Conservation (phyloP, 805 yeast genomes). For the Wickerhamiella spandovensis region DNA sequence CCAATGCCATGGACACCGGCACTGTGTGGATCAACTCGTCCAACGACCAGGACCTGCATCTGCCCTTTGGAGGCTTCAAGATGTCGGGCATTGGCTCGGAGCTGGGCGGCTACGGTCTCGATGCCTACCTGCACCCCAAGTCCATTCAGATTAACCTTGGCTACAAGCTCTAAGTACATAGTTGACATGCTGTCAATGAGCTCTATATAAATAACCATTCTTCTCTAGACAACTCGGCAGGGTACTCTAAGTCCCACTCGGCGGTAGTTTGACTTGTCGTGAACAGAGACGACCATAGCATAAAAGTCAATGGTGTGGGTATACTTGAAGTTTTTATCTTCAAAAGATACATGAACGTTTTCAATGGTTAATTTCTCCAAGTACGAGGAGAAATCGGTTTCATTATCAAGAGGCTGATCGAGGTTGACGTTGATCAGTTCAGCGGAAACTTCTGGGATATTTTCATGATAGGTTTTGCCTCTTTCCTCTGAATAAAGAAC, state of each 20-base stretch:
- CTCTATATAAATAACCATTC: background rate
- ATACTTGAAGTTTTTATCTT: background rate
- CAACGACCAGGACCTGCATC: constrained; percentile 73
- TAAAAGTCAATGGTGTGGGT: background rate
- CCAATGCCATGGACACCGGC: constrained; percentile 70
- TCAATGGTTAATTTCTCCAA: background rate
- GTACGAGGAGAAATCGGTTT: background rate
- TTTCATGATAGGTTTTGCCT: background rate
- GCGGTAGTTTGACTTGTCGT: background rate
- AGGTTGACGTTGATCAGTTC: background rate
- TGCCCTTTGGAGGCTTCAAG: constrained; percentile 90
- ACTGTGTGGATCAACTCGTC: constrained; percentile 86
- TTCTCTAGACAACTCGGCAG: background rate
- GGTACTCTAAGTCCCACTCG: background rate
- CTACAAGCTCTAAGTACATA: constrained; percentile 14
- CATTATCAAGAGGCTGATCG: background rate
- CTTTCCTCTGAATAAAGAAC: background rate
- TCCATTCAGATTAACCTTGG: constrained; percentile 41
- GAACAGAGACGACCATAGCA: background rate
- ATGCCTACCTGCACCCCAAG: constrained; percentile 73
- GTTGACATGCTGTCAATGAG: background rate
- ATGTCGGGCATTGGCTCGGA: constrained; percentile 90
- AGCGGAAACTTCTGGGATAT: background rate
- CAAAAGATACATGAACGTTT: background rate
- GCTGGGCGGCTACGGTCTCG: constrained; percentile 78